A percentile compares a stretch with the other conserved stretches of the same genome.
These are phyloP conservation scores for Porphyrellus cyaneotinctus DNA, from an alignment of 768 basidiomycete species.

Conservation along the genomic window DNA sequence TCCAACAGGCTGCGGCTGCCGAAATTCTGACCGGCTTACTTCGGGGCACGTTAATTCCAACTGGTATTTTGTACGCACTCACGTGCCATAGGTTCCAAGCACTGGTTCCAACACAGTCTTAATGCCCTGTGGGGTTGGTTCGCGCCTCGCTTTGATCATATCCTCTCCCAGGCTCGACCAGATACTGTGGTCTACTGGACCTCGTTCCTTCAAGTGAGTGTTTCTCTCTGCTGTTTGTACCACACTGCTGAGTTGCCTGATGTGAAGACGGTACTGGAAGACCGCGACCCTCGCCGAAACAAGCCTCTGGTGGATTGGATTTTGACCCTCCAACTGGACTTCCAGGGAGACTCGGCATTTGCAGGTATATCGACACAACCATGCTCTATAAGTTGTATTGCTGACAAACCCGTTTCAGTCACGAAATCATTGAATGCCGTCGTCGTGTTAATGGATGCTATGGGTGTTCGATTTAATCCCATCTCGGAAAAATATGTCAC, in stretches of 20 bases:
- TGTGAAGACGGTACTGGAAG: constrained; percentile 48
- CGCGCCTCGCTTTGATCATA: constrained; percentile 50
- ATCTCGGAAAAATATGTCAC: constrained; percentile 65
- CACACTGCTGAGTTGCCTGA: constrained; percentile 4
- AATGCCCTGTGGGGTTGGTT: constrained; percentile 73
- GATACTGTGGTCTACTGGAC: constrained; percentile 82
- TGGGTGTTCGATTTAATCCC: constrained; percentile 63
- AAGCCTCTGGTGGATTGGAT: constrained; percentile 75
- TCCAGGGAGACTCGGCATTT: constrained; percentile 83
- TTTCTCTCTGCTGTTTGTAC: background rate
- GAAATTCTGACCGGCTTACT: constrained; percentile 71
- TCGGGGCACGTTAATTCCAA: constrained; percentile 47
- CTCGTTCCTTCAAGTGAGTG: constrained; percentile 43
- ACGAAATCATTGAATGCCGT: constrained; percentile 69
- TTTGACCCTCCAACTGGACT: constrained; percentile 70
- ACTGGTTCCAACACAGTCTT: constrained; percentile 61
- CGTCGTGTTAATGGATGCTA: constrained; percentile 59
- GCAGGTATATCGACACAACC: constrained; percentile 50
- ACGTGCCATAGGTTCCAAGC: constrained; percentile 61
- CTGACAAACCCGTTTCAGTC: constrained; percentile 43
- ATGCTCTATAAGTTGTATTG: background rate
- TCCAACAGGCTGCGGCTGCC: constrained; percentile 80
- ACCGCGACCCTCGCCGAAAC: constrained; percentile 78
- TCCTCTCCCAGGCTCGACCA: constrained; percentile 76
- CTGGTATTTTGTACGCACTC: constrained; percentile 4